Conservation (phyloP, 345 rosid species). For the Anastatica hierochuntica region DNA sequence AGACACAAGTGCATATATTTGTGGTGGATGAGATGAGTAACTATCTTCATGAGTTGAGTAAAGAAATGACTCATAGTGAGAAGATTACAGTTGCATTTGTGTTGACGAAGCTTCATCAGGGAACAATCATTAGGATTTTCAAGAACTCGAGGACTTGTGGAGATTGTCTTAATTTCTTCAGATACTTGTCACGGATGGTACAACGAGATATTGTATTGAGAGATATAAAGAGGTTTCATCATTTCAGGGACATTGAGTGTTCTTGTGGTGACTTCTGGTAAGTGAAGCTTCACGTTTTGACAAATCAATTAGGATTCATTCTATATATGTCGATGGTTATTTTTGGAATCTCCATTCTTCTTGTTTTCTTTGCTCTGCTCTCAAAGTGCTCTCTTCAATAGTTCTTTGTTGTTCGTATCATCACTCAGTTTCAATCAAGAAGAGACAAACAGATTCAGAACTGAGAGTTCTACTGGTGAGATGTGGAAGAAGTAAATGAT, state of each 20-base stretch:
- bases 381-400: no score
- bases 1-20: conserved; percentile 20
- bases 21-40: conserved; percentile 26
- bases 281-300: not conserved
- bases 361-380: no score
- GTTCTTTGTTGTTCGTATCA: no score
- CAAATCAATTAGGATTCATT: conserved; percentile 1
- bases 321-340: no score
- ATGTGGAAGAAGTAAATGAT: no score
- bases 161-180: conserved; percentile 28
- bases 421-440: no score
- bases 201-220: conserved; percentile 27
- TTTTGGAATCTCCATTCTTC: no score
- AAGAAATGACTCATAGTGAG: conserved; percentile 28
- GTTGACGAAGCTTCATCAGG: conserved; percentile 25
- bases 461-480: no score
- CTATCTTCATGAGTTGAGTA: conserved; percentile 22
- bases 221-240: conserved; percentile 33
- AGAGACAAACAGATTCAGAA: no score
- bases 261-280: conserved; percentile 34
- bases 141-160: conserved; percentile 34
- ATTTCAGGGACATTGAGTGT: conserved; percentile 25
- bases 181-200: conserved; percentile 19
- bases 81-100: conserved; percentile 31
- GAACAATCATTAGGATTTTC: conserved; percentile 22